Conservation (phyloP, 2,329 filamentous ascomycete genomes). For the Epichloe hybrida region DNA sequence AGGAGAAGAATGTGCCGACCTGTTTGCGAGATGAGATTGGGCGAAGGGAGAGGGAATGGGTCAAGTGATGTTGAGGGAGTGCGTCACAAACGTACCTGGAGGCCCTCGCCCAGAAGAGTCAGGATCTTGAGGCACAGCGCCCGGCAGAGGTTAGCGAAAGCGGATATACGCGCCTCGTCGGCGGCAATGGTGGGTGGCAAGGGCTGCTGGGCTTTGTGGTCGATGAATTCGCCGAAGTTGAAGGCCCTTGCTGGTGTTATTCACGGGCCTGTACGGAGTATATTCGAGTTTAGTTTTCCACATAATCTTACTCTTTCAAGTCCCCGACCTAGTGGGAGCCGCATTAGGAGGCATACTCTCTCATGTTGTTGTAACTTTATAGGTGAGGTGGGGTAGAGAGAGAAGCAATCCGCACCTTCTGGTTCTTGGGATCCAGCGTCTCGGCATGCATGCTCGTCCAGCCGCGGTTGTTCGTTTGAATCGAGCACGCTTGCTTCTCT, state of each 20-base stretch:
- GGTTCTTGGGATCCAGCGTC: constrained; percentile 70
- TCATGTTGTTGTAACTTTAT: background rate
- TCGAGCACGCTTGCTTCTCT: constrained; percentile 63
- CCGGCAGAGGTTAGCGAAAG: constrained; percentile 60
- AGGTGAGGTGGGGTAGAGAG: background rate
- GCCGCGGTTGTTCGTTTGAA: constrained; percentile 70
- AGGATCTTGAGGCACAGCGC: constrained; percentile 60
- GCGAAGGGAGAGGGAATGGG: constrained; percentile 2
- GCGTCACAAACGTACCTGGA: constrained; percentile 37
- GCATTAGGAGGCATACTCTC: background rate
- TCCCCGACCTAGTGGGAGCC: constrained; percentile 49
- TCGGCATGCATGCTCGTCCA: constrained; percentile 85
- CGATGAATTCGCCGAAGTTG: constrained; percentile 71
- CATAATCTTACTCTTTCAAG: constrained; percentile 60
- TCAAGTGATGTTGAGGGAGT: background rate
- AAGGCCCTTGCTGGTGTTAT: constrained; percentile 49
- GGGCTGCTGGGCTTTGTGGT: constrained; percentile 60
- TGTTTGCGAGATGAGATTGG: constrained; percentile 8
- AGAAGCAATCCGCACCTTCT: constrained; percentile 42
- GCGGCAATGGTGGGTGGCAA: constrained; percentile 51
- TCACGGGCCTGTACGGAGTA: too few relatives aligned
- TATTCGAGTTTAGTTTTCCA: too few relatives aligned
- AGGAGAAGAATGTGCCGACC: constrained; percentile 40
- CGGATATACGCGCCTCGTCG: constrained; percentile 46
- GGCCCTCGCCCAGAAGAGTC: constrained; percentile 62